Conservation (phyloP, 2,329 filamentous ascomycete species). For the Fusarium compactum region DNA sequence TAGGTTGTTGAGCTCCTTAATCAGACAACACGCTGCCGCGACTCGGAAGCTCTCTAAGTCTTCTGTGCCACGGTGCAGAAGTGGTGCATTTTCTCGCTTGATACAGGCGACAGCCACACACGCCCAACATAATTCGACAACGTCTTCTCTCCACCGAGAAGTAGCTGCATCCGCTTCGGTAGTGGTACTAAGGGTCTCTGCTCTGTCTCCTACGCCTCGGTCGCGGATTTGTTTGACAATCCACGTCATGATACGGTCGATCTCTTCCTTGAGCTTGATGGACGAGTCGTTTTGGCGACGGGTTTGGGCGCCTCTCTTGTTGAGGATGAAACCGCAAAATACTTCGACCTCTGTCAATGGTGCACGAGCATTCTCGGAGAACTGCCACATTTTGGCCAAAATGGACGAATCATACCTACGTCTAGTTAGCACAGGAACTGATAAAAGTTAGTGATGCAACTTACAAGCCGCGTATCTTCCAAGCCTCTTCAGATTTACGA, state of each 20-base stretch:
- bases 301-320: slow-evolving; percentile 62
- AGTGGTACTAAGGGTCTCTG: slow-evolving; percentile 23
- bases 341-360: slow-evolving; percentile 64
- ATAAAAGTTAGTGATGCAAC: slow-evolving; percentile 37
- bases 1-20: slow-evolving; percentile 43
- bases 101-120: slow-evolving; percentile 50
- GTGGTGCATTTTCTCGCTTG: slow-evolving; percentile 3
- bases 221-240: slow-evolving; percentile 52
- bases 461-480: slow-evolving; percentile 62
- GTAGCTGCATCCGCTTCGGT: slow-evolving; percentile 7
- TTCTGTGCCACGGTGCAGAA: slow-evolving; percentile 22
- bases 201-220: slow-evolving; percentile 23
- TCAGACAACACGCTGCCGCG: slow-evolving; percentile 53
- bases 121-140: slow-evolving; percentile 52
- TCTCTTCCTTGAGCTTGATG: slow-evolving; percentile 64
- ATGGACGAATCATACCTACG: slow-evolving; percentile 62
- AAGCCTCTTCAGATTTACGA: slow-evolving; percentile 53
- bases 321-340: slow-evolving; percentile 68
- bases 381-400: slow-evolving; percentile 55
- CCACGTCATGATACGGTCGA: slow-evolving; percentile 60
- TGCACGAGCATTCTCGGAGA: slow-evolving; percentile 59
- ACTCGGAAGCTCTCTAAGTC: slow-evolving; percentile 54
- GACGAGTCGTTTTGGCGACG: slow-evolving; percentile 65
- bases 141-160: slow-evolving; percentile 42
- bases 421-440: slow-evolving; percentile 9